A percentile compares a stretch with the other conserved stretches of the same genome.
Evolutionary conservation across 2,329 filamentous ascomycete genomes (phyloP).

Genomic region (Claviceps africana): DNA sequence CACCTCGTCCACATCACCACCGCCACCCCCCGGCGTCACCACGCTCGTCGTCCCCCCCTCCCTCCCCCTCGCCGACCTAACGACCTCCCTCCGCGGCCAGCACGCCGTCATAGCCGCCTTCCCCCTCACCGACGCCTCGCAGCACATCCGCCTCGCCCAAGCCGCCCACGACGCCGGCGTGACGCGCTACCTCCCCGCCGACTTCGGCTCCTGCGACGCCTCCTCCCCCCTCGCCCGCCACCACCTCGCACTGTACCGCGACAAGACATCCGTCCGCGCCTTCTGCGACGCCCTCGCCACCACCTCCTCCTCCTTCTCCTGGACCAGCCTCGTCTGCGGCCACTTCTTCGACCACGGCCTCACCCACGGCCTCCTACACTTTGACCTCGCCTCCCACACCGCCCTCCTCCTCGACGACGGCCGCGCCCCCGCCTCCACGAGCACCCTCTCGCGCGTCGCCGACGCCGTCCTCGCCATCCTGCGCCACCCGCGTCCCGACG

Average conservation of each 20-base stretch:
- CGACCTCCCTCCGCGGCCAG: constrained; percentile 34
- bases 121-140: constrained; percentile 28
- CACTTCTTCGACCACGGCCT: constrained; percentile 38
- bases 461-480: constrained; percentile 36
- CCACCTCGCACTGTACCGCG: constrained; percentile 20
- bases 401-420: constrained; percentile 39
- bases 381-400: constrained; percentile 29
- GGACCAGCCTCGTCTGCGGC: constrained; percentile 32
- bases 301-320: constrained; percentile 30
- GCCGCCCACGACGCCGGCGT: constrained; percentile 46
- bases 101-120: constrained; percentile 39
- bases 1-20: constrained; percentile 16
- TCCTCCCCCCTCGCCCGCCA: constrained; percentile 20
- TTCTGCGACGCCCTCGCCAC: constrained; percentile 18
- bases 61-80: constrained; percentile 24
- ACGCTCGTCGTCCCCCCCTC: constrained; percentile 16
- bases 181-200: constrained; percentile 46
- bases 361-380: constrained; percentile 20
- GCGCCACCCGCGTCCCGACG: constrained; percentile 22
- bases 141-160: constrained; percentile 35
- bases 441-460: constrained; percentile 34
- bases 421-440: constrained; percentile 30
- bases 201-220: constrained; percentile 33
- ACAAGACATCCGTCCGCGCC: constrained; percentile 19
- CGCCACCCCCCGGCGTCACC: constrained; percentile 9